Percentiles rank a stretch among this genome's conserved stretches.
Conservation (phyloP, 1,139 yeast species). For the Meyerozyma athensensis region DNA sequence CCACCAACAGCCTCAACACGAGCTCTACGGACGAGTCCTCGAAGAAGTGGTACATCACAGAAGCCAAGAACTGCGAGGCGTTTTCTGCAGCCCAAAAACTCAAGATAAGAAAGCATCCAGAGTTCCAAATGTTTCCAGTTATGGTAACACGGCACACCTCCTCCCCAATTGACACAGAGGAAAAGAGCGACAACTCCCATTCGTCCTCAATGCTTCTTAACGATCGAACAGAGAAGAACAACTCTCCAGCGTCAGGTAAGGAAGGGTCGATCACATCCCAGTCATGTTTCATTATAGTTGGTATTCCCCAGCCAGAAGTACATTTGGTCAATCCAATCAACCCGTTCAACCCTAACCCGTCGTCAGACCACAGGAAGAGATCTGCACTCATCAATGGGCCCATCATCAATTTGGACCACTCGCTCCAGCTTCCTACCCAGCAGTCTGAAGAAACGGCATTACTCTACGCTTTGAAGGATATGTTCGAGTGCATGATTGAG, state of each 20-base stretch:
- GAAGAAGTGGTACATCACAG: conserved; percentile 21
- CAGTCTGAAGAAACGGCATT: conserved; percentile 52
- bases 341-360: conserved; percentile 47
- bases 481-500: conserved; percentile 80
- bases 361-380: conserved; percentile 73
- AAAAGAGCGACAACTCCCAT: conserved; percentile 30
- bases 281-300: conserved; percentile 36
- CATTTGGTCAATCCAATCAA: conserved; percentile 32
- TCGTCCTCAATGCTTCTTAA: conserved; percentile 34
- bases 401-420: conserved; percentile 70
- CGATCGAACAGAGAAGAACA: conserved; percentile 25
- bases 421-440: conserved; percentile 38
- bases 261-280: conserved; percentile 21
- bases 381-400: conserved; percentile 83
- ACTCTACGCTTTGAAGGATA: conserved; percentile 73
- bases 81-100: conserved; percentile 34
- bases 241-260: conserved; percentile 17
- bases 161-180: conserved; percentile 9
- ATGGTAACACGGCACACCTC: conserved; percentile 35
- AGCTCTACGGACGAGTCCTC: conserved; percentile 12
- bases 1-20: conserved; percentile 11
- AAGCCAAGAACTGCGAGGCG: conserved; percentile 31
- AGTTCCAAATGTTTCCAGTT: conserved; percentile 30
- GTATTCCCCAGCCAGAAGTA: conserved; percentile 42
- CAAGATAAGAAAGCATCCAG: conserved; percentile 26